A percentile compares a stretch with the other conserved stretches of the same genome.
These are phyloP conservation scores for Dipodascopsis uninucleata DNA, from an alignment of 805 yeast genomes.

Conservation along the genomic window DNA sequence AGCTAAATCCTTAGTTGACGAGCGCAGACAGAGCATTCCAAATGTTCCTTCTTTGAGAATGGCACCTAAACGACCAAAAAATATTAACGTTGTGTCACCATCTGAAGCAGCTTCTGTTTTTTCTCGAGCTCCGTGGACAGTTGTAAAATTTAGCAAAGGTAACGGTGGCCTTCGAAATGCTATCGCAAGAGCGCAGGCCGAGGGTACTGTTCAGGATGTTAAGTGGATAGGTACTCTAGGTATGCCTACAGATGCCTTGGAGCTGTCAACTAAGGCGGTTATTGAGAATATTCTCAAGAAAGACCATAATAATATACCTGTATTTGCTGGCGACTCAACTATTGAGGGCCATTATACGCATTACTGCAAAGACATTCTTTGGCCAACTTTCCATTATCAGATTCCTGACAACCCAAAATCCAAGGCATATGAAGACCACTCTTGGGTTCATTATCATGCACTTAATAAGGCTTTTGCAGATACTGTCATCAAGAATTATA, in stretches of 20 bases:
- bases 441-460: slow-evolving; percentile 78
- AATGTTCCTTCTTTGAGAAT: slow-evolving; percentile 14
- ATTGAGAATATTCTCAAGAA: slow-evolving; percentile 44
- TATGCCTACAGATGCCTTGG: slow-evolving; percentile 82
- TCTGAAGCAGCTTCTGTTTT: slow-evolving; percentile 14
- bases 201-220: slow-evolving; percentile 36
- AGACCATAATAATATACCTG: slow-evolving; percentile 40
- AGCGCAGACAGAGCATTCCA: slow-evolving; percentile 13
- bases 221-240: slow-evolving; percentile 91
- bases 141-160: slow-evolving; percentile 67
- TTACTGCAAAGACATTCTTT: slow-evolving; percentile 87
- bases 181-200: slow-evolving; percentile 52
- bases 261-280: slow-evolving; percentile 49
- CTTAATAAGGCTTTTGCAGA: slow-evolving; percentile 81
- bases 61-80: slow-evolving; percentile 10
- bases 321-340: slow-evolving; percentile 70
- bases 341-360: slow-evolving; percentile 88
- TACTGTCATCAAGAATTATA: slow-evolving; percentile 61
- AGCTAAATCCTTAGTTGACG: slow-evolving; percentile 20
- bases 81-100: slow-evolving; percentile 4
- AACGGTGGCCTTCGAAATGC: slow-evolving; percentile 90
- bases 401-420: slow-evolving; percentile 93
- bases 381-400: slow-evolving; percentile 95
- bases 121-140: slow-evolving; percentile 54
- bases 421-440: slow-evolving; percentile 91